These are phyloP conservation scores for Postia placenta DNA, from an alignment of 768 basidiomycete species.

Conservation along the genomic window DNA sequence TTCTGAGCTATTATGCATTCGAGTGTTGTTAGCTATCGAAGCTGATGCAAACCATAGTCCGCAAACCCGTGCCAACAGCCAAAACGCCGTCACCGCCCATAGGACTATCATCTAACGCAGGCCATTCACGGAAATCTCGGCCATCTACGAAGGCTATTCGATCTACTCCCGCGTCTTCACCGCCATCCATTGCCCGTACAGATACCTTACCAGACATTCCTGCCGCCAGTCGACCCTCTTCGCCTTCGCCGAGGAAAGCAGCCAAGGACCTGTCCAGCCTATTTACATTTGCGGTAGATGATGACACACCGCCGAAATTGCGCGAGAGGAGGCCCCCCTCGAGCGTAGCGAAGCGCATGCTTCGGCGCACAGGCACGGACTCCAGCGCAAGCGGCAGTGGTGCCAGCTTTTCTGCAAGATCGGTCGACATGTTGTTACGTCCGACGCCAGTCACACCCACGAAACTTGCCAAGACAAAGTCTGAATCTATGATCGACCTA, in stretches of 20 bases:
- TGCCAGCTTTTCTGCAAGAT: slow-evolving; percentile 7
- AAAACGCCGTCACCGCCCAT: too few relatives aligned
- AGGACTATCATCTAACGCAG: too few relatives aligned
- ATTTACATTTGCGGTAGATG: slow-evolving; percentile 30
- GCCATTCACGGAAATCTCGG: too few relatives aligned
- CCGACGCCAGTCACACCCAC: slow-evolving; percentile 15
- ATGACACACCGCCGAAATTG: neutral
- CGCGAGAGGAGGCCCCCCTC: neutral
- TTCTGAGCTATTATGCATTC: too few relatives aligned
- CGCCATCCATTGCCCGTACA: too few relatives aligned
- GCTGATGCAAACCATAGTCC: too few relatives aligned
- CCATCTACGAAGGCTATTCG: too few relatives aligned
- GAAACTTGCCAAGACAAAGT: slow-evolving; percentile 9
- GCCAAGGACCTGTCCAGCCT: slow-evolving; percentile 41
- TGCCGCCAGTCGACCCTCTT: too few relatives aligned
- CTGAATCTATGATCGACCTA: slow-evolving; percentile 16
- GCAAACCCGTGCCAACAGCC: too few relatives aligned
- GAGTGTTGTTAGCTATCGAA: too few relatives aligned
- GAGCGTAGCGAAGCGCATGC: slow-evolving; percentile 62
- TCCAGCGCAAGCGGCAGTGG: slow-evolving; percentile 30
- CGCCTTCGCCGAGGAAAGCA: slow-evolving; percentile 8
- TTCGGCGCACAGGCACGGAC: slow-evolving; percentile 62
- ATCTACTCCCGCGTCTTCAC: too few relatives aligned
- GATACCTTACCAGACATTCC: too few relatives aligned
- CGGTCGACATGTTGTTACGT: neutral